A percentile compares a stretch with the other conserved stretches of the same genome.
phyloP scores from a whole-genome alignment of 2,329 filamentous ascomycete species.

The Colletotrichum lindemuthianum region DNA sequence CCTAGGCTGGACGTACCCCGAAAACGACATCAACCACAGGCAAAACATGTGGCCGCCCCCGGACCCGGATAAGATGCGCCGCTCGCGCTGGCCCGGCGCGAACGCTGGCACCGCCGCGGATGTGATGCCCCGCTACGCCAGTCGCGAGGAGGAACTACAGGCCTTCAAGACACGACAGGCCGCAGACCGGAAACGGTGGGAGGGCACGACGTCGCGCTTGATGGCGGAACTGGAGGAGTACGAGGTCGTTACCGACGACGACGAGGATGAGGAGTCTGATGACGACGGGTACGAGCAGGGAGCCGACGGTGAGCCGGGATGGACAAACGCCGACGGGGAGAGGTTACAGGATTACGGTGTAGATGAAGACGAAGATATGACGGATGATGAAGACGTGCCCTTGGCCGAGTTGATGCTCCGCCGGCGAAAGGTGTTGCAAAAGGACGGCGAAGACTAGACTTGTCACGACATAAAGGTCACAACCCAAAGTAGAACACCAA shows the following conservation, averaged over 20 bases:
- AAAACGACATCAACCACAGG: constrained; percentile 80
- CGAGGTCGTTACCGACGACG: constrained; percentile 51
- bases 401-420: constrained; percentile 71
- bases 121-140: constrained; percentile 47
- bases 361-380: constrained; percentile 72
- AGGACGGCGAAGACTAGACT: constrained; percentile 44
- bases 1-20: constrained; percentile 71
- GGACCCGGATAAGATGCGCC: constrained; percentile 69
- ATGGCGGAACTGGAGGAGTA: constrained; percentile 64
- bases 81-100: constrained; percentile 49
- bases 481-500: not conserved
- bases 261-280: constrained; percentile 55
- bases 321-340: constrained; percentile 82
- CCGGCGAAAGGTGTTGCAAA: constrained; percentile 56
- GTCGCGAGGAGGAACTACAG: constrained; percentile 56
- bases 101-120: constrained; percentile 43
- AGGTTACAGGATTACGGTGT: constrained; percentile 80
- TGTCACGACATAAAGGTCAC: not conserved
- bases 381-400: constrained; percentile 70
- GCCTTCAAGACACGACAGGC: constrained; percentile 62
- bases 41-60: constrained; percentile 70
- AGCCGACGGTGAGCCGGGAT: constrained; percentile 56
- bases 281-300: constrained; percentile 67
- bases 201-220: constrained; percentile 47
- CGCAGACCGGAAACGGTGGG: constrained; percentile 54